Evolutionary conservation across 306 rosid species (phyloP).

Genomic region (Pterocarpus santalinus): DNA sequence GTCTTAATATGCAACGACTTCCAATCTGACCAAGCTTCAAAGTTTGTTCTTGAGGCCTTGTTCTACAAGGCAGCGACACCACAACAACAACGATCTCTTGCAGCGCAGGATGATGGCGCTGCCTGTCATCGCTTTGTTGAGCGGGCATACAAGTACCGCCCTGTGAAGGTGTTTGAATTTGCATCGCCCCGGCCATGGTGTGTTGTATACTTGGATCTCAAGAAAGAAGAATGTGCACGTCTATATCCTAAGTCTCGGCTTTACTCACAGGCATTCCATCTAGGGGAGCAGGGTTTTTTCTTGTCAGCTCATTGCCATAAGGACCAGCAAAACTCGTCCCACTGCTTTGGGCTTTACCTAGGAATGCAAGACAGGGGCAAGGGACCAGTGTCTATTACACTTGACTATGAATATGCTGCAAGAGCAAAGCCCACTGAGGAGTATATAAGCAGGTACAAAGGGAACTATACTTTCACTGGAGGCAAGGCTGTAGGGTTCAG

Average conservation of each 20-base stretch:
- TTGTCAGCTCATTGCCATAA: constrained; percentile 42
- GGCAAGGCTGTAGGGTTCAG: constrained; percentile 62
- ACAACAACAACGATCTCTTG: constrained; percentile 42
- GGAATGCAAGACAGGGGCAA: constrained; percentile 53
- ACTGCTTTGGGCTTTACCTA: constrained; percentile 55
- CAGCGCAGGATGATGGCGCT: constrained; percentile 41
- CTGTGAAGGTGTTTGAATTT: constrained; percentile 60
- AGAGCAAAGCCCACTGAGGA: constrained; percentile 55
- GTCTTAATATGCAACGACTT: constrained; percentile 55
- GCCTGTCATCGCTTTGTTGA: constrained; percentile 51
- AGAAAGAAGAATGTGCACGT: constrained; percentile 53
- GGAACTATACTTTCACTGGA: constrained; percentile 58
- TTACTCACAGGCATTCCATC: constrained; percentile 54
- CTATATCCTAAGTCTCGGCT: constrained; percentile 55
- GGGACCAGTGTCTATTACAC: constrained; percentile 42
- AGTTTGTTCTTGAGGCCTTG: constrained; percentile 63
- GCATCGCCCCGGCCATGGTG: constrained; percentile 50
- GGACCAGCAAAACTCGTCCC: constrained; percentile 15
- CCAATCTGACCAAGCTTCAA: constrained; percentile 52
- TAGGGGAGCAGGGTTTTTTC: constrained; percentile 56
- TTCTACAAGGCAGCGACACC: constrained; percentile 63
- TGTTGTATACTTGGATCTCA: constrained; percentile 58
- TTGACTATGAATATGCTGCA: constrained; percentile 58
- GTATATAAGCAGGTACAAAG: constrained; percentile 44
- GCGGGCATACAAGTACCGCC: constrained; percentile 56